Base-by-base conservation (phyloP, 2,329 filamentous ascomycete species). In the Monilinia vaccinii-corymbosi region DNA sequence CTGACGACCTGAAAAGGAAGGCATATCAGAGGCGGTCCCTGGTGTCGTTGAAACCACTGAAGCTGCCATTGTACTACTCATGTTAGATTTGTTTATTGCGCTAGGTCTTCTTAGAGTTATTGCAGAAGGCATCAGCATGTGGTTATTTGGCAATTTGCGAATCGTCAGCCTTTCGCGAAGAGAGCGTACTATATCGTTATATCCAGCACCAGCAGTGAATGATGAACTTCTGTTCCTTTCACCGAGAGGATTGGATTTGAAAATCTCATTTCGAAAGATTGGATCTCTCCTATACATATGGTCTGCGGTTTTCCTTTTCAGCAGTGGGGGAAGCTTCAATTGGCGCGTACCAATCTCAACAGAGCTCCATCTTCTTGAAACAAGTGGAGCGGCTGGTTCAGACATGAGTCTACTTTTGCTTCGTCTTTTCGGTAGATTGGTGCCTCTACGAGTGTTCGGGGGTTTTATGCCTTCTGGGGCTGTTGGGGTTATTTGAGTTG, bases 21-120 rank as follows among this genome's bases (percentile, higher is more conserved):
- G 28, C 21, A 25, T 32, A 3, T 8, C 34, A 21, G 52, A 49
- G 9, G 10, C n/a, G 11, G 31, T 14, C 8, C 32, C 44, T 44
- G 38, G 42, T 16, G 48, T 21, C 14, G 46, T 56, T 50, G 40
- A 57, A 32, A 28, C 38, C 28, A 21, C 25, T 23, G 58, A 48
- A 34, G 32, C 56, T 28, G 8, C 36, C 31, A 49, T 42, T 36
- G 25, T 36, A 21, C 48, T 28, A 21, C 31, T 44, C 28, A 45
- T 55, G 28, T 45, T 13, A 9, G 21, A 23, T 34, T 10, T 36
- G 16, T 46, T 64, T 2, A 25, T 45, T 45, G 32, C 59, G 49
- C 66, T 69, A 11, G 68, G 63, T 48, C 64, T 59, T 28, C 67
- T 61, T 47, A 69, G 61, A 3, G 67, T 69, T 28, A 69, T 69